These are phyloP conservation scores for Dioscorea dumetorum DNA, from an alignment of 106 monocot species.

Conservation along the genomic window DNA sequence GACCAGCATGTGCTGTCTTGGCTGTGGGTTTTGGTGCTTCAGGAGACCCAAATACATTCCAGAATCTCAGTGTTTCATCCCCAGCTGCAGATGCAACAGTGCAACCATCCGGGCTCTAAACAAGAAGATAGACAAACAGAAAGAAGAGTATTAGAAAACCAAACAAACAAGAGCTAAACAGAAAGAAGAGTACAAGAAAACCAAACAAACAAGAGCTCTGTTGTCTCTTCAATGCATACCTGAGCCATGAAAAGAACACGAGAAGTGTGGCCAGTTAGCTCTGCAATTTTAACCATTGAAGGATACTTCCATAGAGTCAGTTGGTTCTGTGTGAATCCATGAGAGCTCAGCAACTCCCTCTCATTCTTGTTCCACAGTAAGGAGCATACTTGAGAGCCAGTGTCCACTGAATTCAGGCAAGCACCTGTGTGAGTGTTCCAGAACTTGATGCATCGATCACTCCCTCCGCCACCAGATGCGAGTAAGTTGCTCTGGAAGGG, in stretches of 20 bases:
- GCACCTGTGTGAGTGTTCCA: constrained; percentile 53
- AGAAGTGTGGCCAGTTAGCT: constrained; percentile 37
- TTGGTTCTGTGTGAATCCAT: constrained; percentile 54
- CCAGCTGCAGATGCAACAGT: constrained; percentile 55
- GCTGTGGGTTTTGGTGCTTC: constrained; percentile 25
- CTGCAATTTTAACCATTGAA: constrained; percentile 29
- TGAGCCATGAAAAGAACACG: constrained; percentile 47
- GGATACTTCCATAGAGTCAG: constrained; percentile 37
- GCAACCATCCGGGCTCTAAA: constrained; percentile 60
- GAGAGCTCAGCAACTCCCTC: constrained; percentile 60
- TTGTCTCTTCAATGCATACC: constrained; percentile 6
- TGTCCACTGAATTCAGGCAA: constrained; percentile 50
- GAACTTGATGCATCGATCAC: constrained; percentile 56
- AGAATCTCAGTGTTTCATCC: constrained; percentile 57
- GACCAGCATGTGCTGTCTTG: constrained; percentile 17
- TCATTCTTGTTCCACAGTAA: constrained; percentile 68
- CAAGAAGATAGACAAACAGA: neutral
- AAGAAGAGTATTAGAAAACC: too few relatives aligned
- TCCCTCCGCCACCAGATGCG: constrained; percentile 46
- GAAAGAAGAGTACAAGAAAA: too few relatives aligned
- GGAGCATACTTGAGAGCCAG: constrained; percentile 49
- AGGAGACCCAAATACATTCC: constrained; percentile 64
- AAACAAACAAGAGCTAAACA: too few relatives aligned
- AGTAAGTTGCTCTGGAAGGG: constrained; percentile 57
- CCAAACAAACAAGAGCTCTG: too few relatives aligned